Percentiles rank a stretch among this genome's conserved stretches.
Evolutionary conservation across 371 early-diverging fungal genomes (phyloP).

Genomic region (Saksenaea vasiformis): DNA sequence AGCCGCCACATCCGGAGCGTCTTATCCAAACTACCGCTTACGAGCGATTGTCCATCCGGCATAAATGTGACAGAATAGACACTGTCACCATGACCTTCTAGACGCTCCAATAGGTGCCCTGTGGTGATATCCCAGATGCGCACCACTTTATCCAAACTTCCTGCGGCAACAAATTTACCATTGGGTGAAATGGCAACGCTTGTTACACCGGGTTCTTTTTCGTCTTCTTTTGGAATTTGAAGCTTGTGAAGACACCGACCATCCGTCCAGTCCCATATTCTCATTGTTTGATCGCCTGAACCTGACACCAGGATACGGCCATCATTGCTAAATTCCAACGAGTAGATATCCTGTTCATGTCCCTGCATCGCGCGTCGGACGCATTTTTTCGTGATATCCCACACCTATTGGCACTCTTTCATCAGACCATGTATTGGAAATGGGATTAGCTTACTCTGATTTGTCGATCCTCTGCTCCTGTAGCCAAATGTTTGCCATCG

Average conservation of each 20-base stretch:
- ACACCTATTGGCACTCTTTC: constrained; percentile 51
- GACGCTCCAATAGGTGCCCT: constrained; percentile 79
- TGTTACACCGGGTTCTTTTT: constrained; percentile 93
- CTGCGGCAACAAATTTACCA: constrained; percentile 75
- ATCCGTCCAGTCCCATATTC: constrained; percentile 85
- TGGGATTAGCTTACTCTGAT: constrained; percentile 63
- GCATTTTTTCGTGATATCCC: constrained; percentile 72
- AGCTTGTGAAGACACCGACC: constrained; percentile 73
- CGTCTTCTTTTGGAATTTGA: constrained; percentile 73
- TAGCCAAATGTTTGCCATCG: constrained; percentile 64
- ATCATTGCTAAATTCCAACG: constrained; percentile 92
- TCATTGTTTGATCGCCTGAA: constrained; percentile 89
- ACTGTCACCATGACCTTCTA: constrained; percentile 95
- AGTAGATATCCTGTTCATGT: constrained; percentile 96
- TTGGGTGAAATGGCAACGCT: constrained; percentile 89
- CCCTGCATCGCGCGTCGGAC: constrained; percentile 76
- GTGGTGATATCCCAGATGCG: constrained; percentile 88
- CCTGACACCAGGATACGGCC: constrained; percentile 91
- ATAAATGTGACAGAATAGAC: constrained; percentile 96
- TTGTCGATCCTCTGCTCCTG: constrained; percentile 66
- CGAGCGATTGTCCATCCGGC: constrained; percentile 87
- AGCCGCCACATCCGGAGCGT: constrained; percentile 94
- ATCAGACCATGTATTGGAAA: neutral
- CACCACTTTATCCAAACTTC: constrained; percentile 89
- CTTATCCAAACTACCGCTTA: constrained; percentile 94